Evolutionary conservation across 257 asterid genomes (phyloP).

Genomic region (Leptodermis oblonga): DNA sequence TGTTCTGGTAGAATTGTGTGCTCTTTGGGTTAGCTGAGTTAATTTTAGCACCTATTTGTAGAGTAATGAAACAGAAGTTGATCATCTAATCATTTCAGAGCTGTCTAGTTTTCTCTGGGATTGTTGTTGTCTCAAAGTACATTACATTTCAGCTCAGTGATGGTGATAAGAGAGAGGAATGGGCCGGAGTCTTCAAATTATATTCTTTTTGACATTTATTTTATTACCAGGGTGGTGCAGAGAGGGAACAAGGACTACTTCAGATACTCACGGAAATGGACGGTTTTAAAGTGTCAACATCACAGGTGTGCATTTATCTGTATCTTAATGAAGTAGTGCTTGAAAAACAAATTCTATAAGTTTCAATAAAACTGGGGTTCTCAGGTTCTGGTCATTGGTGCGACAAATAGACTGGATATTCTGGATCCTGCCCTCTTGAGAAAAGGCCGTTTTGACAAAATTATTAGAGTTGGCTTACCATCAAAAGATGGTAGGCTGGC

Average conservation of each 20-base stretch:
- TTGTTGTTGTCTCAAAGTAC: neutral
- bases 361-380: slow-evolving; percentile 6
- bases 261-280: slow-evolving; percentile 98
- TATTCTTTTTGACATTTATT: slow-evolving; percentile 13
- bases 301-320: slow-evolving; percentile 51
- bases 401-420: slow-evolving; percentile 96
- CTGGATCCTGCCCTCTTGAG: slow-evolving; percentile 96
- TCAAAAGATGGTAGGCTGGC: slow-evolving; percentile 94
- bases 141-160: neutral
- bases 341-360: neutral
- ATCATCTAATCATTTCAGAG: neutral
- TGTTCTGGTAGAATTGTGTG: neutral
- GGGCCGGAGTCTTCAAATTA: neutral
- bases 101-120: neutral
- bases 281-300: slow-evolving; percentile 89
- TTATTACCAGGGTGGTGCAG: slow-evolving; percentile 87
- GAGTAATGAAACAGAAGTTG: slow-evolving; percentile 6
- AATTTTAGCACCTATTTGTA: neutral
- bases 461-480: slow-evolving; percentile 94
- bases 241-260: slow-evolving; percentile 98
- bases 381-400: slow-evolving; percentile 95
- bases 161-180: neutral
- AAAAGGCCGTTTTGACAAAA: slow-evolving; percentile 97
- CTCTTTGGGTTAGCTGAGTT: neutral
- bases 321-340: neutral